These are phyloP conservation scores for Tubosaeta brunneosetosa DNA, from an alignment of 768 basidiomycete genomes.

Conservation along the genomic window DNA sequence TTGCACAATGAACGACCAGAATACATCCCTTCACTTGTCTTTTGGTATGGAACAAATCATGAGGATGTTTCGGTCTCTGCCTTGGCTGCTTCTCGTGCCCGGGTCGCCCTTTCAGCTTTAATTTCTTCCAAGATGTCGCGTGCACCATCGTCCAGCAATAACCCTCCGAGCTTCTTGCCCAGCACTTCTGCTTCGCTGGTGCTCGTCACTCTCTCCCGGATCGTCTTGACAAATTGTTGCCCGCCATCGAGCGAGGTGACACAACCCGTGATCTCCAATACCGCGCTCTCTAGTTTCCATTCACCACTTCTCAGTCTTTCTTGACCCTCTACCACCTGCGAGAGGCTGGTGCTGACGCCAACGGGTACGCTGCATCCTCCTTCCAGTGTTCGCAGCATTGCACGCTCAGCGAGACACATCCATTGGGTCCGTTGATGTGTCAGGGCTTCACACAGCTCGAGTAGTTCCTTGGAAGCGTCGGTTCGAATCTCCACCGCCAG, in stretches of 20 bases:
- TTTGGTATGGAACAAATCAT: not conserved
- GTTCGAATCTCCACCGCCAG: constrained; percentile 80
- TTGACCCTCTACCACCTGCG: constrained; percentile 27
- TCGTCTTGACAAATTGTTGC: constrained; percentile 62
- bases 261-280: constrained; percentile 67
- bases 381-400: constrained; percentile 83
- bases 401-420: constrained; percentile 79
- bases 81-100: constrained; percentile 40
- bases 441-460: constrained; percentile 59
- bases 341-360: constrained; percentile 61
- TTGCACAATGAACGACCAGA: constrained; percentile 23
- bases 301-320: constrained; percentile 31
- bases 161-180: constrained; percentile 61
- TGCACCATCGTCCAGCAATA: constrained; percentile 67
- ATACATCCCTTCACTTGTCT: constrained; percentile 10
- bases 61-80: constrained; percentile 12
- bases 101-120: constrained; percentile 54
- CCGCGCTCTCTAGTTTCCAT: constrained; percentile 28
- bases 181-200: constrained; percentile 61
- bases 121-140: constrained; percentile 80
- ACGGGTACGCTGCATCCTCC: constrained; percentile 98
- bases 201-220: constrained; percentile 48
- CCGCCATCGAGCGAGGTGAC: constrained; percentile 80
- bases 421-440: constrained; percentile 77
- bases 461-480: constrained; percentile 53